phyloP scores from a whole-genome alignment of 768 basidiomycete species.

The Pleurotus giganteus region DNA sequence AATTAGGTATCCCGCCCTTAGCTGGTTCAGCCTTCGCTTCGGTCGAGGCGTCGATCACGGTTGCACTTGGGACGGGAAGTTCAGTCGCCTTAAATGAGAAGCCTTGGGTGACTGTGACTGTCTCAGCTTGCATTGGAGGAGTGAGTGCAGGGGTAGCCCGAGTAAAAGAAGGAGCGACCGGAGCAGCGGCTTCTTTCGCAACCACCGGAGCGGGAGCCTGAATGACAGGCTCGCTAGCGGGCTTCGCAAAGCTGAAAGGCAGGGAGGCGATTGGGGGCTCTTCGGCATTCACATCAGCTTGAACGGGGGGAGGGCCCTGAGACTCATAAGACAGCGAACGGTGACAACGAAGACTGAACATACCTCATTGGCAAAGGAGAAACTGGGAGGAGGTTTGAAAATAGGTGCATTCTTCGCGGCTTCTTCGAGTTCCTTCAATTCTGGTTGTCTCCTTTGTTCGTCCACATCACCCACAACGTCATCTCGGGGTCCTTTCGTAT shows the following conservation, averaged over 20 bases:
- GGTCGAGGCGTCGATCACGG: too few relatives aligned
- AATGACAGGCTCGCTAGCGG: slow-evolving; percentile 10
- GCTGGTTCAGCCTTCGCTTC: slow-evolving; percentile 11
- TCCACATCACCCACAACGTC: slow-evolving; percentile 28
- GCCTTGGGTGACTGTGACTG: background rate
- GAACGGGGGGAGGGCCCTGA: slow-evolving; percentile 11
- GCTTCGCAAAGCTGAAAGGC: slow-evolving; percentile 62
- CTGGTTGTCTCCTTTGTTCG: slow-evolving; percentile 34
- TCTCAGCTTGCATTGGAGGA: background rate
- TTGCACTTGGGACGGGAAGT: background rate
- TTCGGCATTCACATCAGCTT: slow-evolving; percentile 38
- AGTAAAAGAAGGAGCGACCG: background rate
- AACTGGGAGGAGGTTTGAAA: slow-evolving; percentile 61
- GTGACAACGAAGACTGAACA: slow-evolving; percentile 16
- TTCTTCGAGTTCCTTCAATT: slow-evolving; percentile 49
- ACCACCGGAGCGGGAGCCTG: slow-evolving; percentile 11
- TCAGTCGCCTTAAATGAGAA: background rate
- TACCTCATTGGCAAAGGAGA: slow-evolving; percentile 67
- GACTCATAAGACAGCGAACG: slow-evolving; percentile 2
- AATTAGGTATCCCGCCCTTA: slow-evolving; percentile 49
- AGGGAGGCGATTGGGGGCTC: slow-evolving; percentile 65
- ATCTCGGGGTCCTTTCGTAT: slow-evolving; percentile 4
- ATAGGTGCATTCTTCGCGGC: slow-evolving; percentile 52
- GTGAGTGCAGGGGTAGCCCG: background rate
- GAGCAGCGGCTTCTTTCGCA: background rate